Conservation (phyloP, 2,329 filamentous ascomycete genomes). For the Chaetomium strumarium region DNA sequence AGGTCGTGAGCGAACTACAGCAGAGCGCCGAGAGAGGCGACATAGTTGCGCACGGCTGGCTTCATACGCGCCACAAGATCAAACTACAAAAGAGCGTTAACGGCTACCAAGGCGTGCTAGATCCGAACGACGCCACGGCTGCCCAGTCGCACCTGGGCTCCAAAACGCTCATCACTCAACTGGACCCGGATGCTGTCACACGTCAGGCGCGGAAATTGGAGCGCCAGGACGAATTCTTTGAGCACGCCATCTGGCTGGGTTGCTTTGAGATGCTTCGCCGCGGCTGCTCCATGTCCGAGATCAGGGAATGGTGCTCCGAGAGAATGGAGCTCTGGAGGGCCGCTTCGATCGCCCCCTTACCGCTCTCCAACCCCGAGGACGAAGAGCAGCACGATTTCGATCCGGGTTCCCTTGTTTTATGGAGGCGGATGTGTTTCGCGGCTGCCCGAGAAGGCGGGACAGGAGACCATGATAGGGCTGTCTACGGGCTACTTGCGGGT, state of each 20-base stretch:
- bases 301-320: slow-evolving; percentile 81
- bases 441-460: slow-evolving; percentile 62
- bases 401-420: slow-evolving; percentile 52
- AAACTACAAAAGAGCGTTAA: slow-evolving; percentile 82
- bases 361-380: slow-evolving; percentile 48
- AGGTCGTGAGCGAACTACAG: slow-evolving; percentile 70
- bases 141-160: slow-evolving; percentile 51
- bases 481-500: slow-evolving; percentile 85
- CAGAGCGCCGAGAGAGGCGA: slow-evolving; percentile 71
- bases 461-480: slow-evolving; percentile 77
- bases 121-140: slow-evolving; percentile 54
- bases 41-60: slow-evolving; percentile 81
- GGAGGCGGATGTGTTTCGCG: slow-evolving; percentile 72
- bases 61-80: slow-evolving; percentile 83
- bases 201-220: slow-evolving; percentile 73
- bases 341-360: slow-evolving; percentile 69
- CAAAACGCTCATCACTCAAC: slow-evolving; percentile 67
- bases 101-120: slow-evolving; percentile 58
- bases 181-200: slow-evolving; percentile 86
- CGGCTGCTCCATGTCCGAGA: slow-evolving; percentile 66
- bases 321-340: slow-evolving; percentile 86
- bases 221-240: slow-evolving; percentile 78
- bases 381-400: slow-evolving; percentile 38
- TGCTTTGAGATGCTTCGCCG: slow-evolving; percentile 88
- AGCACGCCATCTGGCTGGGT: slow-evolving; percentile 86